Percentiles rank a stretch among this genome's conserved stretches.
phyloP scores from a whole-genome alignment of 257 asterid species.

The Knoxia roxburghii region DNA sequence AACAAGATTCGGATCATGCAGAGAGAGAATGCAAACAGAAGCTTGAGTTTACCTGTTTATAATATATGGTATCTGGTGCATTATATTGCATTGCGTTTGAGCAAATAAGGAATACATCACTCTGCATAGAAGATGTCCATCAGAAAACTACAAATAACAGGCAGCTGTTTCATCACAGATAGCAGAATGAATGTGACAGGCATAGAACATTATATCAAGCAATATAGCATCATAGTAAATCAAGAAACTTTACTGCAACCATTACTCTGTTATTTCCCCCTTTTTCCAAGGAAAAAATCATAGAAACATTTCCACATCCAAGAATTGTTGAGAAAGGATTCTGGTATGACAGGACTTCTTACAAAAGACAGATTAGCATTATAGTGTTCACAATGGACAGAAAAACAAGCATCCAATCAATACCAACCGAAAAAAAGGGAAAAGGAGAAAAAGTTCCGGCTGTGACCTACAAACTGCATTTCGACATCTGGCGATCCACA shows the following conservation, averaged over 20 bases:
- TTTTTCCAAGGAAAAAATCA: background rate
- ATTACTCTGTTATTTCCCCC: background rate
- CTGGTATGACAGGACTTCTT: background rate
- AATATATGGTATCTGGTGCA: constrained; percentile 77
- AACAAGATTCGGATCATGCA: background rate
- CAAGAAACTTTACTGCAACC: background rate
- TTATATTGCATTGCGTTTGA: constrained; percentile 96
- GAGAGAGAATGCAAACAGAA: constrained; percentile 2
- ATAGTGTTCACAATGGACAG: background rate
- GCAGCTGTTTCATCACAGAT: background rate
- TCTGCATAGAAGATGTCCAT: constrained; percentile 39
- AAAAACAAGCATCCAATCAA: background rate
- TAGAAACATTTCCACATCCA: background rate
- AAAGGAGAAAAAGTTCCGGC: background rate
- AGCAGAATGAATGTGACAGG: background rate
- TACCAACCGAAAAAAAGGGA: background rate
- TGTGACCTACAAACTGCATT: background rate
- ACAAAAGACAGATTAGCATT: background rate
- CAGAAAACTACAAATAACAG: background rate
- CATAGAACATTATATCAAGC: background rate
- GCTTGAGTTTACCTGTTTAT: constrained; percentile 64
- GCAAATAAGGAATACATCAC: constrained; percentile 82
- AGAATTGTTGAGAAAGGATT: background rate
- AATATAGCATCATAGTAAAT: background rate
- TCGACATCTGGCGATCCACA: background rate